phyloP scores from a whole-genome alignment of 1,284 basidiomycete genomes.

The Trichosporon faecale region DNA sequence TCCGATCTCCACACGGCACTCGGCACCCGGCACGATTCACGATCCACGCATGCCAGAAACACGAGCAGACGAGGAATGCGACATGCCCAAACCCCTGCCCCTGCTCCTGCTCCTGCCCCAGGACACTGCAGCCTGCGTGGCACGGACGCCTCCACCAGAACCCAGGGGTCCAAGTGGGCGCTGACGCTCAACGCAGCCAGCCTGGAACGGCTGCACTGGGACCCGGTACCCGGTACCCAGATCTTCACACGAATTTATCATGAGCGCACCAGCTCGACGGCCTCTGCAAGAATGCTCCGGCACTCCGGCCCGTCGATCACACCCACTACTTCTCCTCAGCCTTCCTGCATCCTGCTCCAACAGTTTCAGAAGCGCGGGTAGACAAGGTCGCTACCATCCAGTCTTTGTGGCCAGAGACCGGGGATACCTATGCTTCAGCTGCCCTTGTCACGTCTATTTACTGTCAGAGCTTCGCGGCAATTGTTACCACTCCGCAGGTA shows the following conservation, averaged over 20 bases:
- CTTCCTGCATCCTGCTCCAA: not conserved
- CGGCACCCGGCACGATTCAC: not conserved
- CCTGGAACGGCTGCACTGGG: not conserved
- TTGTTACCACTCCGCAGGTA: not conserved
- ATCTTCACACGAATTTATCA: not conserved
- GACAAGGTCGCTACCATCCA: not conserved
- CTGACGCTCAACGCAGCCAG: not conserved
- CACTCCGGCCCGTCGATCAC: not conserved
- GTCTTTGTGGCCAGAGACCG: not conserved
- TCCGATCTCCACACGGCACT: not conserved
- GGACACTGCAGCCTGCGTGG: not conserved
- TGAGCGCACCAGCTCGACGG: not conserved
- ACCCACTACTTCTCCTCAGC: not conserved
- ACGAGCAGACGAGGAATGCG: not conserved
- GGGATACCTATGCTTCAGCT: not conserved
- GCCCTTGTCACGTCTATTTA: slow-evolving; percentile 6
- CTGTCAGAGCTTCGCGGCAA: not conserved
- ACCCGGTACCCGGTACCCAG: not conserved
- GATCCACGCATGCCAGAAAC: not conserved
- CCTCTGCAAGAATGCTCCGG: not conserved
- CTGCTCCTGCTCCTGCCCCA: not conserved
- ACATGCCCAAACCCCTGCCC: not conserved
- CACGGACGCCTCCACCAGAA: not conserved
- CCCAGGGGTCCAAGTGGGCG: not conserved
- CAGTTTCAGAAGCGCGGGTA: not conserved